Evolutionary conservation across 768 basidiomycete species (phyloP), one percentile per base, ranked within the genome.

Genomic region (Coprinopsis strossmayeri): DNA sequence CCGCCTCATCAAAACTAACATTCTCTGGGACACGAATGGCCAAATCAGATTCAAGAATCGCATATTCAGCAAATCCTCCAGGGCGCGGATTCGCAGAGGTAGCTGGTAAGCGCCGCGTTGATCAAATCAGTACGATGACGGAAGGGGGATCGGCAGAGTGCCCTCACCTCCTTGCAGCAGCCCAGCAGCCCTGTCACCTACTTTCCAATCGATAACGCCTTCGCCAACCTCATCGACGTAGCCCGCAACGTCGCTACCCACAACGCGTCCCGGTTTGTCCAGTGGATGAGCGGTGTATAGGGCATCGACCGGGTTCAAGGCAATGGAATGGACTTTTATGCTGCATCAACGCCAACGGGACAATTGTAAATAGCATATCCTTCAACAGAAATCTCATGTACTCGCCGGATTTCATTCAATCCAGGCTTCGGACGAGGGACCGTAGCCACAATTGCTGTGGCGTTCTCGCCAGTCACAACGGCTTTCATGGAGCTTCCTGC

Each of bases 171-270:
- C 66, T 53, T 65, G 66, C 17, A 68, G 46, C 2, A 68, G 54
- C 18, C 65, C 65, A 3, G 65, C 60, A 17, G 64, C 63, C 35
- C 59, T 55, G 51, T 67, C 69, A 2, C 67, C 68, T 21, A 64
- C 52, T 23, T 57, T 53, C 60, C 64, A 68, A 2, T 48, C 47
- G 0, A 45, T 56, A 1, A 68, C 67, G 15, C 43, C 55, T 13
- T 57, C 53, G 7, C 68, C 69, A 35, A 64, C 25, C 24, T 55
- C 57, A 20, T 69, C 63, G 4, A 70, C 52, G 0, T 53, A 58
- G 15, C 68, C 69, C 18, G 69, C 61, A 28, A 69, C 54, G 46
- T 70, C 69, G 26, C 60, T 64, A 5, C 67, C 69, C 1, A 69
- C 11, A 15, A 66, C 59, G 15, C 62, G 61, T 28, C 66, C 66